Evolutionary conservation across 2,329 filamentous ascomycete species (phyloP).

Genomic region (Beauveria sp.): DNA sequence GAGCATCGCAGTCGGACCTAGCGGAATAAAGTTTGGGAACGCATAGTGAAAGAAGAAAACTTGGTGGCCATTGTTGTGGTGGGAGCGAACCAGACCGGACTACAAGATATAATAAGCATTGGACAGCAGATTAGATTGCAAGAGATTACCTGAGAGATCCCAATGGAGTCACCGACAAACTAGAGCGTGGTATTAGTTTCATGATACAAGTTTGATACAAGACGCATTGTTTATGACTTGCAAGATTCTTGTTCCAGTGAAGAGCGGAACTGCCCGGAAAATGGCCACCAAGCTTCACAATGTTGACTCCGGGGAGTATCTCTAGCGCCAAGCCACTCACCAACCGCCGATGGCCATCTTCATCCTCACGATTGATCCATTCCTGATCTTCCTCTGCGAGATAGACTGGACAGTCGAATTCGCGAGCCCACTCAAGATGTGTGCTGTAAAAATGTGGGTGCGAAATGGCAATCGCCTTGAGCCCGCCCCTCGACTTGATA

Average conservation of each 20-base stretch:
- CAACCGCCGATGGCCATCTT: conserved; percentile 32
- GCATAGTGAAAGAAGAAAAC: conserved; percentile 12
- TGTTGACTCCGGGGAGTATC: conserved; percentile 40
- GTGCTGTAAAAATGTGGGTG: conserved; percentile 81
- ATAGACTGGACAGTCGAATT: conserved; percentile 65
- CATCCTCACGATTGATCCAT: conserved; percentile 51
- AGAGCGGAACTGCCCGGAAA: conserved; percentile 68
- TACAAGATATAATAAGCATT: background rate
- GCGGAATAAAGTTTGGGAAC: conserved; percentile 9
- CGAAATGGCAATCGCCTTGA: conserved; percentile 65
- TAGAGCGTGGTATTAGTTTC: background rate
- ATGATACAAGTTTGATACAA: background rate
- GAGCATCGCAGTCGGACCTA: conserved; percentile 9
- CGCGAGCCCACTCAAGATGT: conserved; percentile 63
- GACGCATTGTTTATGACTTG: background rate
- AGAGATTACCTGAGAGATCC: conserved; percentile 5
- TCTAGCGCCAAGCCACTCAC: conserved; percentile 36
- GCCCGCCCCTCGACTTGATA: conserved; percentile 54
- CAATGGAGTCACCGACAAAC: conserved; percentile 12
- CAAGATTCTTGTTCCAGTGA: conserved; percentile 49
- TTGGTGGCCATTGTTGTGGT: conserved; percentile 5
- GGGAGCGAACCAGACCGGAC: conserved; percentile 8
- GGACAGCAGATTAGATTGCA: background rate
- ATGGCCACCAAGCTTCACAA: conserved; percentile 69
- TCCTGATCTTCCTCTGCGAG: conserved; percentile 54